phyloP scores from a whole-genome alignment of 176 grass and related monocot genomes.

The Phyllostachys edulis region DNA sequence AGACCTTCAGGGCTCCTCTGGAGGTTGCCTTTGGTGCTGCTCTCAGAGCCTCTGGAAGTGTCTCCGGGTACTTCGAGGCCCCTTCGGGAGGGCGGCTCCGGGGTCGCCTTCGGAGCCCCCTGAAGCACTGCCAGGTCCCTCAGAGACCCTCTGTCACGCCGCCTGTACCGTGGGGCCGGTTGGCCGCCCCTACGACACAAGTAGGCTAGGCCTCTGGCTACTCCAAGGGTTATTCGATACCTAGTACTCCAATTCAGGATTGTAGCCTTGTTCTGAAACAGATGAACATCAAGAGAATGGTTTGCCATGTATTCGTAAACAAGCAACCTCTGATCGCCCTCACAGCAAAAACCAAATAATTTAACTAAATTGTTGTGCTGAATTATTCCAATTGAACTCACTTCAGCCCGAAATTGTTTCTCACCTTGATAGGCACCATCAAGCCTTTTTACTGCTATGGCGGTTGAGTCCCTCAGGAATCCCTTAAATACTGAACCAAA shows the following conservation, averaged over 20 bases:
- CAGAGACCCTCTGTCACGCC: conserved; percentile 8
- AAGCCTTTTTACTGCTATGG: conserved; percentile 54
- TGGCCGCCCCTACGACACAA: conserved; percentile 55
- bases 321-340: conserved; percentile 38
- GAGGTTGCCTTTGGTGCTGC: no score
- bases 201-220: conserved; percentile 48
- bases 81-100: no score
- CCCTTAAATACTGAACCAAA: conserved; percentile 59
- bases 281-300: conserved; percentile 40
- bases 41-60: no score
- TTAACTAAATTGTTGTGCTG: conserved; percentile 61
- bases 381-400: conserved; percentile 36
- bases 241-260: conserved; percentile 39
- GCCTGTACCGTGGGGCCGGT: conserved; percentile 22
- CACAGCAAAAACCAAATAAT: conserved; percentile 53
- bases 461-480: conserved; percentile 25
- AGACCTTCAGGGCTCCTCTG: no score
- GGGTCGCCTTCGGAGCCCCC: no score
- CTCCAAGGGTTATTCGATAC: conserved; percentile 48
- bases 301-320: conserved; percentile 55
- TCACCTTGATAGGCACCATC: conserved; percentile 45
- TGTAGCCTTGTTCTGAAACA: conserved; percentile 22
- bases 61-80: no score
- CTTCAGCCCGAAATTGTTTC: conserved; percentile 43
- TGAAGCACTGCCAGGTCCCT: no score